A percentile compares a stretch with the other conserved stretches of the same genome.
Conservation (phyloP, 129 eudicot genomes). For the Rutidosis leptorrhynchoides region DNA sequence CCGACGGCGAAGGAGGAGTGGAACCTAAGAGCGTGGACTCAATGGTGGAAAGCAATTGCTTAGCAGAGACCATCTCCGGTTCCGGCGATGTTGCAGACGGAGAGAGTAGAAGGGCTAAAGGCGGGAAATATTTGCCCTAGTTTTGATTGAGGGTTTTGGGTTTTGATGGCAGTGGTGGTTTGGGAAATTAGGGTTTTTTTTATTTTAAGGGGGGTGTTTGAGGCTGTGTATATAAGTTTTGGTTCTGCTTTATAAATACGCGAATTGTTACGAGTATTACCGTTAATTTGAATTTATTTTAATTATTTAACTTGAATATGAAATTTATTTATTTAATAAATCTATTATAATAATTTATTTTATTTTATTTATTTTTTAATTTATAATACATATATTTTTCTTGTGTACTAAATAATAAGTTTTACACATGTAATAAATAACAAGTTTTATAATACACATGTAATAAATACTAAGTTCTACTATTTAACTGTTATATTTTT, state of each 20-base stretch:
- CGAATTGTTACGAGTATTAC: not conserved
- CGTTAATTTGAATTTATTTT: not conserved
- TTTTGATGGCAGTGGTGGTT: not conserved
- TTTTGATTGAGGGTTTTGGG: constrained; percentile 18
- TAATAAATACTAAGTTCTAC: too few relatives aligned
- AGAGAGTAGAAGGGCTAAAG: constrained; percentile 24
- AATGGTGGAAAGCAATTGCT: constrained; percentile 62
- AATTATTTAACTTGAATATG: not conserved
- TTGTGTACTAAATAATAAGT: too few relatives aligned
- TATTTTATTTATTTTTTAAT: too few relatives aligned
- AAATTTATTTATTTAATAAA: too few relatives aligned
- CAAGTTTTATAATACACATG: too few relatives aligned
- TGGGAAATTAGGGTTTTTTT: not conserved
- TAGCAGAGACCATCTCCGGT: constrained; percentile 66
- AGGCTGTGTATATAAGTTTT: not conserved
- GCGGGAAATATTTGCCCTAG: constrained; percentile 38
- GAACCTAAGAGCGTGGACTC: constrained; percentile 65
- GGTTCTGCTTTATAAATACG: not conserved
- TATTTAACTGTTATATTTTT: too few relatives aligned
- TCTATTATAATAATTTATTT: too few relatives aligned
- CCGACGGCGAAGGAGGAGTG: constrained; percentile 67
- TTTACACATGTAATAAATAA: too few relatives aligned
- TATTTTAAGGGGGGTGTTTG: not conserved
- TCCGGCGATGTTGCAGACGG: constrained; percentile 18
- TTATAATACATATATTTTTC: too few relatives aligned